Evolutionary conservation across 148 eudicot genomes (phyloP).

Genomic region (Rhododendron ferrugineum): DNA sequence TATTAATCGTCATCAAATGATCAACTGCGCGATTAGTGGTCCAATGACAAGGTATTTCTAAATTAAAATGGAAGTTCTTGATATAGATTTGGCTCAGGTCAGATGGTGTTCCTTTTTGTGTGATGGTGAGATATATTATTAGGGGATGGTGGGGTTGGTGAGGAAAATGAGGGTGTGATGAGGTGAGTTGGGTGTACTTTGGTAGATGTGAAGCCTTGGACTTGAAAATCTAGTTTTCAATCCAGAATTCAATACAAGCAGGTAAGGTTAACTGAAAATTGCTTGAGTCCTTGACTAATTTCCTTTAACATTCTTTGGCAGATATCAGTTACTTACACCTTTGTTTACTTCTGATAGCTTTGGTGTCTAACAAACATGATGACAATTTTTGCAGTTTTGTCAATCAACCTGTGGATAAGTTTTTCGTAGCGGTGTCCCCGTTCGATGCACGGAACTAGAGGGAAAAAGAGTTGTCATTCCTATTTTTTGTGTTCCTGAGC

Average conservation of each 20-base stretch:
- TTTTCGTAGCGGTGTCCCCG: background rate
- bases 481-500: background rate
- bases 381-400: background rate
- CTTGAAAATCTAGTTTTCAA: background rate
- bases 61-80: background rate
- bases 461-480: background rate
- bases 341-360: background rate
- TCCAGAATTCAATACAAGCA: background rate
- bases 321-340: background rate
- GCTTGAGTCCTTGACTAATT: background rate
- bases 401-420: background rate
- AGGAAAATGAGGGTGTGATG: background rate
- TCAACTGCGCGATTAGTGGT: background rate
- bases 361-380: background rate
- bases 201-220: background rate
- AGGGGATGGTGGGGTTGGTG: conserved; percentile 6
- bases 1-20: background rate
- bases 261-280: background rate
- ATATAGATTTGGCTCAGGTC: background rate
- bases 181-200: background rate
- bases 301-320: background rate
- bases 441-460: background rate
- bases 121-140: background rate
- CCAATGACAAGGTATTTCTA: background rate
- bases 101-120: background rate